These are phyloP conservation scores for Chloropicon primus DNA, from an alignment of 139 green algal genomes.

Conservation along the genomic window DNA sequence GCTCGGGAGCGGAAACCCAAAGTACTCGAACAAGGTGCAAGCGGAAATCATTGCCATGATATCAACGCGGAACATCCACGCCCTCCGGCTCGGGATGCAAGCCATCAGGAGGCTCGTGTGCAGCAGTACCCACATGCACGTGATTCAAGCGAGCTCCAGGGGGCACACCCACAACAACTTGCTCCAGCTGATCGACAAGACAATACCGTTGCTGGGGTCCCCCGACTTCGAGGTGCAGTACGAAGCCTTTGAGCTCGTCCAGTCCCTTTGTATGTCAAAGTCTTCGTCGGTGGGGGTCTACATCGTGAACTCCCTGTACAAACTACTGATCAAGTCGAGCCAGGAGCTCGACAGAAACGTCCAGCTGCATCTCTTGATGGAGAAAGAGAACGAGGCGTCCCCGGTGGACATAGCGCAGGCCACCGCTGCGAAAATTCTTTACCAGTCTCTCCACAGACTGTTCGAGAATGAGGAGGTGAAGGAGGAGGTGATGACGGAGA, in stretches of 20 bases:
- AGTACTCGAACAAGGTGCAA: background rate
- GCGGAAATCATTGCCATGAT: background rate
- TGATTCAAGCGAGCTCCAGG: background rate
- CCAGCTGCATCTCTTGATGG: background rate
- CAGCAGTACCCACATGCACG: background rate
- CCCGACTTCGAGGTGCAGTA: background rate
- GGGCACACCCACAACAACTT: background rate
- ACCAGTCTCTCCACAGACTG: background rate
- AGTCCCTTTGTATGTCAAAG: background rate
- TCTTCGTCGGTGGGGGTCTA: background rate
- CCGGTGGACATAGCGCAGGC: background rate
- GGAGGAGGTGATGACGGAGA: background rate
- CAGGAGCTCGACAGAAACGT: background rate
- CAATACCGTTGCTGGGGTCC: background rate
- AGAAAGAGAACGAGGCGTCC: background rate
- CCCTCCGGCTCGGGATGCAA: background rate
- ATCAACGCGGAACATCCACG: background rate
- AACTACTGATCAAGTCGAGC: background rate
- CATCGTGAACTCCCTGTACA: background rate
- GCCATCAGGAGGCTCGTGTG: background rate
- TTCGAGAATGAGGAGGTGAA: background rate
- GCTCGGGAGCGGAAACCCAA: background rate
- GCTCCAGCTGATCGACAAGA: background rate
- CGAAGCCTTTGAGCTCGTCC: background rate
- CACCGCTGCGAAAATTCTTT: background rate